Conservation (phyloP, 2,329 filamentous ascomycete genomes). For the Mycosphaerella sp. region DNA sequence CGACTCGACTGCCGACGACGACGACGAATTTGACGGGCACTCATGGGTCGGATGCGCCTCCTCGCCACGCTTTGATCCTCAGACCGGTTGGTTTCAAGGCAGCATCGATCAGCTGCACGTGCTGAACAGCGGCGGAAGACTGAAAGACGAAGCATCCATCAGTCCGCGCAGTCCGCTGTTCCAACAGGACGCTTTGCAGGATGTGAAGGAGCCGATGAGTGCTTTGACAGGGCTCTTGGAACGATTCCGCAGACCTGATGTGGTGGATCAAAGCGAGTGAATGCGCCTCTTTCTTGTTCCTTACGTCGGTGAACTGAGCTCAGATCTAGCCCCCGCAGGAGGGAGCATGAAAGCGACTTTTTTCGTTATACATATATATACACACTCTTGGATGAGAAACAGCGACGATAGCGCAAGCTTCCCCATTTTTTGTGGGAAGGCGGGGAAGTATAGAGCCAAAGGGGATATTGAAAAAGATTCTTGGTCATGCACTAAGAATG, state of each 20-base stretch:
- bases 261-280: constrained; percentile 16
- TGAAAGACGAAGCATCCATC: constrained; percentile 4
- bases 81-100: constrained; percentile 31
- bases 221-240: constrained; percentile 15
- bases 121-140: constrained; percentile 5
- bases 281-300: background rate
- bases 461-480: too few relatives aligned
- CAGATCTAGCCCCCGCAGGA: too few relatives aligned
- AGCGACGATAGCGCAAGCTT: too few relatives aligned
- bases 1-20: constrained; percentile 21
- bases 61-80: constrained; percentile 25
- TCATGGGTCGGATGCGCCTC: constrained; percentile 13
- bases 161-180: constrained; percentile 18
- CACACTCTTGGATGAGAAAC: too few relatives aligned
- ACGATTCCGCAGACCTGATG: constrained; percentile 14
- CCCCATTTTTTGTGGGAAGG: too few relatives aligned
- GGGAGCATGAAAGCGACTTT: too few relatives aligned
- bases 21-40: constrained; percentile 17
- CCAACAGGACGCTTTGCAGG: background rate
- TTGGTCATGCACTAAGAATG: too few relatives aligned
- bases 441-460: too few relatives aligned
- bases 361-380: too few relatives aligned
- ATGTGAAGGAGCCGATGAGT: background rate
- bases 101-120: constrained; percentile 29
- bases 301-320: too few relatives aligned